Conservation (phyloP, 768 basidiomycete genomes). For the Pisolithus albus region DNA sequence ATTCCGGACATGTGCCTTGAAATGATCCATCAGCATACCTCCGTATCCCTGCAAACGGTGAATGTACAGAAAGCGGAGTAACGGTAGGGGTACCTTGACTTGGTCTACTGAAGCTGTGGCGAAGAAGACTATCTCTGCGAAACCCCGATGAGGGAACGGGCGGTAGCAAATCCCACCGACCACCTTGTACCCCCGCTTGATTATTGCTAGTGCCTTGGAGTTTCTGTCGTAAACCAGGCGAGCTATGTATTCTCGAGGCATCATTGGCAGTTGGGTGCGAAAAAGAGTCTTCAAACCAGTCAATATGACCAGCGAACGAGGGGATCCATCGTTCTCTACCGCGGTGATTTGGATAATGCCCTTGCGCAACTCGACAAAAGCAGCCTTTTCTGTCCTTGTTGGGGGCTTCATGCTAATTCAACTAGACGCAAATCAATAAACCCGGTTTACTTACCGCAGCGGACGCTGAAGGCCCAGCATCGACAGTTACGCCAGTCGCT, state of each 20-base stretch:
- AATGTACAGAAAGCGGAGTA: not conserved
- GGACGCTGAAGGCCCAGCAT: conserved; percentile 44
- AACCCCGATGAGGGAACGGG: conserved; percentile 89
- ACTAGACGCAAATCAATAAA: not conserved
- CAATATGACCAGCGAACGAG: conserved; percentile 76
- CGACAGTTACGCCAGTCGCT: conserved; percentile 74
- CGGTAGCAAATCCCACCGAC: conserved; percentile 97
- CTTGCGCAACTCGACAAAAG: conserved; percentile 70
- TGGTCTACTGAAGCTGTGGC: conserved; percentile 95
- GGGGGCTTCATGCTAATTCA: conserved; percentile 36
- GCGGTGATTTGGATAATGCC: conserved; percentile 79
- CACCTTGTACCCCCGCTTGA: conserved; percentile 91
- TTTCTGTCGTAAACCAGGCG: conserved; percentile 89
- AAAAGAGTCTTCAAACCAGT: conserved; percentile 96
- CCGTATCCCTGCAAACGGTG: conserved; percentile 76
- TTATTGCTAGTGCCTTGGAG: conserved; percentile 89
- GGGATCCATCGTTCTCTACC: conserved; percentile 75
- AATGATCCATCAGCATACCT: conserved; percentile 96
- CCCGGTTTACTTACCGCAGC: conserved; percentile 37
- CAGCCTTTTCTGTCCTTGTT: conserved; percentile 65
- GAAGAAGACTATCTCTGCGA: conserved; percentile 98
- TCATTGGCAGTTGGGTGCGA: conserved; percentile 95
- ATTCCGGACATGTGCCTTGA: conserved; percentile 85
- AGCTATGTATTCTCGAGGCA: conserved; percentile 98
- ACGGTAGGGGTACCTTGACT: conserved; percentile 64